Evolutionary conservation across 2,329 filamentous ascomycete genomes (phyloP), one percentile per base, ranked within the genome.

Genomic region (Coniella lustricola): DNA sequence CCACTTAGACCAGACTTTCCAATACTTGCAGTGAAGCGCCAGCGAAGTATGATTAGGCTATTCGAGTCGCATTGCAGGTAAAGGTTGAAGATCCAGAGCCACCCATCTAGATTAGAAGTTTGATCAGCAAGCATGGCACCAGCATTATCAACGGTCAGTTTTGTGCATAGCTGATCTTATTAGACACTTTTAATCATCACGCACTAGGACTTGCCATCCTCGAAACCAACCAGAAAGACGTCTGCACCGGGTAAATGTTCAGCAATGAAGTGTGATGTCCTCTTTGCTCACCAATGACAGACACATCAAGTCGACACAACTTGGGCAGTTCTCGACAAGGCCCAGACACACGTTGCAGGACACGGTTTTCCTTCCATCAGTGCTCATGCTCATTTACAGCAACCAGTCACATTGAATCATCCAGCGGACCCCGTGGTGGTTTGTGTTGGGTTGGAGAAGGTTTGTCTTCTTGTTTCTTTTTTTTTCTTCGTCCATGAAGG

Each of bases 331-430:
- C 31, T 32, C 36, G 31, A 45, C 36, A 47, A 18, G n/a, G n/a
- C n/a, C n/a, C n/a, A n/a, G n/a, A 31, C 36, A 25, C 36, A 40
- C 18, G 12, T 20, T 18, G 14, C 31, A 12, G 32, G 21, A 41
- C 29, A 35, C 14, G 9, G 3, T 31, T 25, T 32, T 31, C 16
- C 29, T 13, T 36, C 21, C 9, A 17, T 10, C 34, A 22, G n/a
- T 4, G 20, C 41, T 40, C 47, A 40, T 10, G 29, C 36, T 49
- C 22, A 17, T 35, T 45, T 35, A 40, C 47, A 44, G 12, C 29
- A 45, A 16, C 38, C 38, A 49, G 42, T 49, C 47, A 49, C 47
- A 31, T 45, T 37, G 41, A 16, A 49, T 44, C 46, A 40, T 44
- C 47, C 47, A 38, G 39, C 31, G 35, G 29, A 37, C 37, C 41